phyloP scores from a whole-genome alignment of 371 early-diverging fungal species.

The Homolaphlyctis polyrhiza region DNA sequence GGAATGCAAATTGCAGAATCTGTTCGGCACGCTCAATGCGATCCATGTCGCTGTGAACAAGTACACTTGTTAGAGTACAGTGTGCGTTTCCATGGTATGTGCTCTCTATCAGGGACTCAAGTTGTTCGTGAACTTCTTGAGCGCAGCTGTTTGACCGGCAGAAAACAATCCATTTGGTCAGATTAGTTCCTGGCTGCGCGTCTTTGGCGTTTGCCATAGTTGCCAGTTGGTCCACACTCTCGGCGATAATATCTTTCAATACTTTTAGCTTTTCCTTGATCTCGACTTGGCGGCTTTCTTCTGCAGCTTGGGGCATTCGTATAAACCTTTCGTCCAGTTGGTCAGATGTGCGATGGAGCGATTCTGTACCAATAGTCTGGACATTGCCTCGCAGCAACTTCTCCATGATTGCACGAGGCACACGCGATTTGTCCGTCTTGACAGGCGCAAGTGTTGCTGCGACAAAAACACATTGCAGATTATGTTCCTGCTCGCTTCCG shows the following conservation, averaged over 20 bases:
- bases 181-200: background rate
- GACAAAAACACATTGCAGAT: background rate
- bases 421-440: background rate
- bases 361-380: background rate
- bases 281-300: background rate
- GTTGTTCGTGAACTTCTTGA: background rate
- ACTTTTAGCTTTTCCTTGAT: background rate
- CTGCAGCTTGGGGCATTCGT: background rate
- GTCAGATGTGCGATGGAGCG: background rate
- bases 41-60: constrained; percentile 2
- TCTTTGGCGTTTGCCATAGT: background rate
- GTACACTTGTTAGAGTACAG: too few species aligned
- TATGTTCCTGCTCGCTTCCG: background rate
- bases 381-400: background rate
- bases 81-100: too few species aligned
- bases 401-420: background rate
- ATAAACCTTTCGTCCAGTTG: background rate
- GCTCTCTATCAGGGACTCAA: too few species aligned
- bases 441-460: constrained; percentile 2
- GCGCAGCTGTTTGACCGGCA: background rate
- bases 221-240: too few species aligned
- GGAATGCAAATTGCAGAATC: constrained; percentile 6
- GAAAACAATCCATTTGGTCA: constrained; percentile 3
- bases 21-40: background rate
- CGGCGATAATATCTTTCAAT: too few species aligned